Percentiles rank a stretch among this genome's conserved stretches.
Evolutionary conservation across 1,284 basidiomycete species (phyloP).

Genomic region (Gymnopus androsaceus): DNA sequence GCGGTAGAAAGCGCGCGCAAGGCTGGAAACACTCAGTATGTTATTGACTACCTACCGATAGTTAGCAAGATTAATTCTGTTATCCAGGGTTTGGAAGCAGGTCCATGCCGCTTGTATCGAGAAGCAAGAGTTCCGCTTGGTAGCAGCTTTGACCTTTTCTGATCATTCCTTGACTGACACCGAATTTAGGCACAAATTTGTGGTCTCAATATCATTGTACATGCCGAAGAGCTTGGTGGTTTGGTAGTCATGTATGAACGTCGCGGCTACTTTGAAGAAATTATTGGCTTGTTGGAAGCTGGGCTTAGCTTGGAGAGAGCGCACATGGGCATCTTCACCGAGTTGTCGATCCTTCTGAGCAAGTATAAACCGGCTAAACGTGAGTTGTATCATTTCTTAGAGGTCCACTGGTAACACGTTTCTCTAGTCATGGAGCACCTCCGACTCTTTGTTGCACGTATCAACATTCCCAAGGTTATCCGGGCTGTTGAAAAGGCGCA

Average conservation of each 20-base stretch:
- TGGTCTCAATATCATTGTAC: slow-evolving; percentile 94
- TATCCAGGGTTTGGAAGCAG: slow-evolving; percentile 95
- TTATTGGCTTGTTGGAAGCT: slow-evolving; percentile 89
- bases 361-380: slow-evolving; percentile 95
- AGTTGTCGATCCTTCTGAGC: slow-evolving; percentile 92
- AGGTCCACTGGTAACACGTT: not conserved
- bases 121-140: slow-evolving; percentile 93
- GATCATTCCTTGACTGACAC: slow-evolving; percentile 10
- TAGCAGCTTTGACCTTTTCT: slow-evolving; percentile 29
- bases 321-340: slow-evolving; percentile 94
- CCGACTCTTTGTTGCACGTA: slow-evolving; percentile 95
- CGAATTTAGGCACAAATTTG: slow-evolving; percentile 85
- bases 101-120: slow-evolving; percentile 98
- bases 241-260: slow-evolving; percentile 89
- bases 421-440: slow-evolving; percentile 95
- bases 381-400: slow-evolving; percentile 40
- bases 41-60: slow-evolving; percentile 18
- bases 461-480: slow-evolving; percentile 96
- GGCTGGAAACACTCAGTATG: slow-evolving; percentile 96
- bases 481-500: slow-evolving; percentile 95
- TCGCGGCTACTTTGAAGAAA: slow-evolving; percentile 93
- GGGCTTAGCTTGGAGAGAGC: slow-evolving; percentile 95
- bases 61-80: slow-evolving; percentile 11
- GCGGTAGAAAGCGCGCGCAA: slow-evolving; percentile 99
- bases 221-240: slow-evolving; percentile 87